Conservation (phyloP, 2,329 filamentous ascomycete genomes). For the Ophiocordyceps camponoti-saundersi region DNA sequence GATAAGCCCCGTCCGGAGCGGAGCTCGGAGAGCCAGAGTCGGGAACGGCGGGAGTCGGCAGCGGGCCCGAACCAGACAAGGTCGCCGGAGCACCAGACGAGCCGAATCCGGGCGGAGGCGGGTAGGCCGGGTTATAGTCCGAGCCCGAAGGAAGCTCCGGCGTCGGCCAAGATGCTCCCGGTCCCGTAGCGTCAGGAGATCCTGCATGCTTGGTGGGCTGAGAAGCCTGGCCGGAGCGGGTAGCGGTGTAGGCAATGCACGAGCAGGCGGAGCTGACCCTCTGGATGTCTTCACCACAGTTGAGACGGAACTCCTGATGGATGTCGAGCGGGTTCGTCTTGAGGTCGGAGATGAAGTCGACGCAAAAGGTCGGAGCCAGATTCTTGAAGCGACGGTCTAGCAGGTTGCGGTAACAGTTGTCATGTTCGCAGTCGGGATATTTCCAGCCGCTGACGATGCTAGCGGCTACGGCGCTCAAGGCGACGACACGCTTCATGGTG, state of each 20-base stretch:
- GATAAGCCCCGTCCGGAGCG: neutral
- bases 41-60: neutral
- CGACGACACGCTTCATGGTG: conserved; percentile 16
- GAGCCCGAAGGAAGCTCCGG: too few relatives aligned
- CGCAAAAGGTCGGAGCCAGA: conserved; percentile 14
- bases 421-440: conserved; percentile 13
- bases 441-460: conserved; percentile 10
- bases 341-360: conserved; percentile 12
- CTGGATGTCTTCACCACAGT: conserved; percentile 8
- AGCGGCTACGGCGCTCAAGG: conserved; percentile 16
- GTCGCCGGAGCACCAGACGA: neutral
- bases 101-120: too few relatives aligned
- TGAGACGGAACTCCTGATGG: conserved; percentile 6
- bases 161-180: too few relatives aligned
- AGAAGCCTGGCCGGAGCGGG: conserved; percentile 6
- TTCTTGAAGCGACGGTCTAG: conserved; percentile 14
- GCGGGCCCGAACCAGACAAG: neutral
- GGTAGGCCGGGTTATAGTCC: too few relatives aligned
- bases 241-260: conserved; percentile 18
- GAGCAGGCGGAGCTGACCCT: conserved; percentile 17
- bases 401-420: conserved; percentile 20
- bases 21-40: neutral
- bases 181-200: neutral
- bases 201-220: neutral
- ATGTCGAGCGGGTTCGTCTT: conserved; percentile 12